phyloP scores from a whole-genome alignment of 495 filamentous ascomycete genomes.

The Sphaerosporella brunnea region DNA sequence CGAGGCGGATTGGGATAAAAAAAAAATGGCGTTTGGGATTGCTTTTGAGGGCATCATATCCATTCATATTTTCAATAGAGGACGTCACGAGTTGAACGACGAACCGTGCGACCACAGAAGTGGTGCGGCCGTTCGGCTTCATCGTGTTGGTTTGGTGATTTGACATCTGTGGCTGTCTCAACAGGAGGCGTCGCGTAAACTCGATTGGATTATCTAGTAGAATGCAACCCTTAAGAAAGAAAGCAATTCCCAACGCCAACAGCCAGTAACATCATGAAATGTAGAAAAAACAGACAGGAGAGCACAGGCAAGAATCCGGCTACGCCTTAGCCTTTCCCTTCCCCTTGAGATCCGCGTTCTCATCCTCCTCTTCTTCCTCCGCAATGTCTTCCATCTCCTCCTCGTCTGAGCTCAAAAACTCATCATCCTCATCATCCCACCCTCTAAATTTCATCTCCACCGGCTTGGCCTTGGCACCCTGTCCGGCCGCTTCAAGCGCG shows the following conservation, averaged over 20 bases:
- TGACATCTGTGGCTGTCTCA: no score
- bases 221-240: no score
- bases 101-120: no score
- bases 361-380: neutral
- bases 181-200: no score
- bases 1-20: neutral
- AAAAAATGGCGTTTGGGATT: neutral
- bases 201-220: no score
- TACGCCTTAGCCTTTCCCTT: constrained; percentile 1
- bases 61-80: neutral
- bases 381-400: neutral
- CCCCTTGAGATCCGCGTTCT: neutral
- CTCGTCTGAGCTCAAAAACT: constrained; percentile 67
- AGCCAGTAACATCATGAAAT: no score
- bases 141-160: no score
- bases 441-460: constrained; percentile 48
- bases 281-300: no score
- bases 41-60: neutral
- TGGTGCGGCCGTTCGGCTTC: no score
- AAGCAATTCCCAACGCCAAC: no score
- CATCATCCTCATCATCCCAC: constrained; percentile 72
- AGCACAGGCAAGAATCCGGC: no score
- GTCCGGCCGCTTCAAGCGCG: constrained; percentile 10
- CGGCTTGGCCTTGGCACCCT: constrained; percentile 30
- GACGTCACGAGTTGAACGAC: no score